These are phyloP conservation scores for Bacterosira constricta DNA, from an alignment of 108 stramenopile species.

Conservation along the genomic window DNA sequence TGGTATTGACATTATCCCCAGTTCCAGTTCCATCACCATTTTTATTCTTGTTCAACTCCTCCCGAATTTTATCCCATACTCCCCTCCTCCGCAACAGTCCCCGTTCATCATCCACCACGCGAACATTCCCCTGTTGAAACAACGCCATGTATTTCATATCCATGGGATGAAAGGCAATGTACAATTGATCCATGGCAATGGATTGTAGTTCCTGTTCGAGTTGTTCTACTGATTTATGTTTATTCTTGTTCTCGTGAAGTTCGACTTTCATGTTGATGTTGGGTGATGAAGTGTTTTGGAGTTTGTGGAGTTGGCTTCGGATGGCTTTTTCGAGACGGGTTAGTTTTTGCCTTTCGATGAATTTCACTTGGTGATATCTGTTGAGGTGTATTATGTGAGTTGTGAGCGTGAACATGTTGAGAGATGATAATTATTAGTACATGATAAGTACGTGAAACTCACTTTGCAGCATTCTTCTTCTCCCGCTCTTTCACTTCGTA, in stretches of 20 bases:
- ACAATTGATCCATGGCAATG: conserved; percentile 78
- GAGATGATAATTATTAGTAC: neutral
- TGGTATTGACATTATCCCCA: conserved; percentile 8
- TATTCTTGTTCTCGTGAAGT: neutral
- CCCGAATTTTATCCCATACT: conserved; percentile 53
- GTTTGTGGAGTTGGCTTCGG: conserved; percentile 39
- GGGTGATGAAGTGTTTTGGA: too few species aligned
- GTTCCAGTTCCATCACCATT: neutral
- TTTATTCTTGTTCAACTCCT: conserved; percentile 23
- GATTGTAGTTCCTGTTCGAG: conserved; percentile 52
- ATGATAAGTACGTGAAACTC: conserved; percentile 25
- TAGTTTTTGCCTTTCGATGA: conserved; percentile 84
- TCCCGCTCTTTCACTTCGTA: conserved; percentile 56
- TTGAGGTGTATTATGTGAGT: too few species aligned
- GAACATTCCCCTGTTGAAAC: conserved; percentile 57
- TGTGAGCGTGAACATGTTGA: neutral
- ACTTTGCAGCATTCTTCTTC: conserved; percentile 56
- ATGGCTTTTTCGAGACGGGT: conserved; percentile 61
- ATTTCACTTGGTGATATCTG: conserved; percentile 80
- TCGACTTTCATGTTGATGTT: too few species aligned
- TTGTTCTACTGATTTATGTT: conserved; percentile 6
- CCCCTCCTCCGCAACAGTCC: conserved; percentile 51
- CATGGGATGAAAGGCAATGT: conserved; percentile 76
- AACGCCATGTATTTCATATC: conserved; percentile 77
- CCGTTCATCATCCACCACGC: conserved; percentile 60